Percentiles rank a stretch among this genome's conserved stretches.
phyloP scores from a whole-genome alignment of 2,329 filamentous ascomycete genomes.

The Sordariomycetes sp. region DNA sequence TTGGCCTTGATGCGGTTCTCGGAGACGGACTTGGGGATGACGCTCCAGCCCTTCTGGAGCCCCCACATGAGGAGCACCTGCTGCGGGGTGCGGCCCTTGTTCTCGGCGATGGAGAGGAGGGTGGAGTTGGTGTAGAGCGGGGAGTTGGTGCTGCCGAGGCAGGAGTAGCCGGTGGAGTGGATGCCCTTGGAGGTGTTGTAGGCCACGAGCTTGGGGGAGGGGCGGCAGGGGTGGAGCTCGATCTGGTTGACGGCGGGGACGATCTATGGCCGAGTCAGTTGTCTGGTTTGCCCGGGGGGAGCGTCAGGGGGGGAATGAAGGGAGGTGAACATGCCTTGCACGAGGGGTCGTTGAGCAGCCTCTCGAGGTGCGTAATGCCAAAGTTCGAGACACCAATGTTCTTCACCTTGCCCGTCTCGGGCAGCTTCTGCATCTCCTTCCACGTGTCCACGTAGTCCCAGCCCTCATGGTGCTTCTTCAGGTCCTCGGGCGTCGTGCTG shows the following conservation, averaged over 20 bases:
- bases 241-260: slow-evolving; percentile 66
- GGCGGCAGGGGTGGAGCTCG: slow-evolving; percentile 70
- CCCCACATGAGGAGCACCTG: slow-evolving; percentile 75
- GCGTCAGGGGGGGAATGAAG: background rate
- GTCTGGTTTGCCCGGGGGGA: background rate
- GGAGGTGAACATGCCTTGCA: slow-evolving; percentile 22
- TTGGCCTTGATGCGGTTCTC: slow-evolving; percentile 62
- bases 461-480: slow-evolving; percentile 56
- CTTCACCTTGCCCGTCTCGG: slow-evolving; percentile 55
- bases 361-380: slow-evolving; percentile 67
- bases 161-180: slow-evolving; percentile 62
- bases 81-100: slow-evolving; percentile 56
- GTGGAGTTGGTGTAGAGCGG: slow-evolving; percentile 54
- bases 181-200: slow-evolving; percentile 64
- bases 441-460: slow-evolving; percentile 78
- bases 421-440: slow-evolving; percentile 57
- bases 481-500: slow-evolving; percentile 45
- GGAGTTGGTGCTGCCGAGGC: slow-evolving; percentile 58
- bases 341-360: slow-evolving; percentile 52
- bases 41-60: slow-evolving; percentile 65
- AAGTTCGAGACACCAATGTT: slow-evolving; percentile 87
- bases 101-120: slow-evolving; percentile 47
- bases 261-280: slow-evolving; percentile 10
- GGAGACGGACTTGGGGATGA: slow-evolving; percentile 77
- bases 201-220: slow-evolving; percentile 63